Conservation (phyloP, 2,329 filamentous ascomycete genomes). For the Fonsecaea pedrosoi region DNA sequence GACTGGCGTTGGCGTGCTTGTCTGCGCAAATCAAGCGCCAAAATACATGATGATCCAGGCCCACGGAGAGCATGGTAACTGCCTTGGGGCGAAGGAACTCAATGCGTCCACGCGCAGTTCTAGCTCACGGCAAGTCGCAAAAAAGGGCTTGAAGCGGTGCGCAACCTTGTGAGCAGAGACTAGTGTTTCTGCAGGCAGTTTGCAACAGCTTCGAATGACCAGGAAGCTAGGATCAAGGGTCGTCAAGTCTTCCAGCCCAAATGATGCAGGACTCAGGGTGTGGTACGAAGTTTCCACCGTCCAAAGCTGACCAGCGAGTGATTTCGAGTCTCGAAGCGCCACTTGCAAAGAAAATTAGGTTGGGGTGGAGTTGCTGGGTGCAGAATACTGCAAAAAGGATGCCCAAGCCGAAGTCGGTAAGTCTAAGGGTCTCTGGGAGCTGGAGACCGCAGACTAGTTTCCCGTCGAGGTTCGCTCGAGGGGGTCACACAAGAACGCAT, state of each 20-base stretch:
- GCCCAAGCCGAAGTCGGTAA: conserved; percentile 36
- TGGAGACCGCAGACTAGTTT: conserved; percentile 26
- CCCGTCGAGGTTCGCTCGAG: conserved; percentile 17
- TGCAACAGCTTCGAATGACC: conserved; percentile 23
- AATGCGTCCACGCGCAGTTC: conserved; percentile 27
- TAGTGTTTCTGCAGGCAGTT: conserved; percentile 14
- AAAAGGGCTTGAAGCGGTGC: conserved; percentile 3
- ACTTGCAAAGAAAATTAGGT: conserved; percentile 28
- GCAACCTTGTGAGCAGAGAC: neutral
- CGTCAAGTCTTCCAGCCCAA: conserved; percentile 17
- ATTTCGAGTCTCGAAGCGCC: conserved; percentile 36
- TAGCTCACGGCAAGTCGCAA: conserved; percentile 16
- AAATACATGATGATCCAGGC: conserved; percentile 9
- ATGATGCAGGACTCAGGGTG: conserved; percentile 31
- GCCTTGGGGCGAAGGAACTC: conserved; percentile 11
- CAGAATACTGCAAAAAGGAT: conserved; percentile 21
- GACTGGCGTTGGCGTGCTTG: conserved; percentile 27
- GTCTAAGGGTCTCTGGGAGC: conserved; percentile 20
- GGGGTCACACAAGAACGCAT: conserved; percentile 21
- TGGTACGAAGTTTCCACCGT: conserved; percentile 30
- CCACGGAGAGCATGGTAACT: conserved; percentile 13
- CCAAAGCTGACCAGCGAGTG: conserved; percentile 30
- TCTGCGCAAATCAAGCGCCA: conserved; percentile 15
- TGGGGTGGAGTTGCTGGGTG: conserved; percentile 26
- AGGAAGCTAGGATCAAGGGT: conserved; percentile 30